Evolutionary conservation across 2,329 filamentous ascomycete species (phyloP).

Genomic region (Beauveria varroae): DNA sequence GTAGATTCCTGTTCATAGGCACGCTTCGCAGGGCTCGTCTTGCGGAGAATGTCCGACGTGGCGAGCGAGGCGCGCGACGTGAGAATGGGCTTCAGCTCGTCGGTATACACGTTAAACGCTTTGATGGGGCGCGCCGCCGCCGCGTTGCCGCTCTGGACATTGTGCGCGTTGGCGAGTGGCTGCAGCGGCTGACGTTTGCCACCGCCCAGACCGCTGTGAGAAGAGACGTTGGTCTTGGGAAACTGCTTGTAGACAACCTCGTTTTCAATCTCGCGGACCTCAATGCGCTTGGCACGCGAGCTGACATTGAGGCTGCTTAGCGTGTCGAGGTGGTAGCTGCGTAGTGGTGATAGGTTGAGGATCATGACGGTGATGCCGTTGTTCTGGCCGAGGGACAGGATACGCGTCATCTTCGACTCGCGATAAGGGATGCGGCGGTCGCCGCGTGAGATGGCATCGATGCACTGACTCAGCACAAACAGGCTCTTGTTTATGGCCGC

Average conservation of each 20-base stretch:
- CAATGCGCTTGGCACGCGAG: conserved; percentile 91
- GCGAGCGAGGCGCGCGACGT: conserved; percentile 26
- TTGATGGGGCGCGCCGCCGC: conserved; percentile 40
- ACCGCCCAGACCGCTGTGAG: conserved; percentile 22
- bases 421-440: conserved; percentile 80
- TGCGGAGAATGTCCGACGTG: conserved; percentile 25
- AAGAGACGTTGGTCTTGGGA: conserved; percentile 43
- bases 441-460: conserved; percentile 78
- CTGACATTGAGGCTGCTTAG: conserved; percentile 91
- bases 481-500: conserved; percentile 96
- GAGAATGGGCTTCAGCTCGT: conserved; percentile 49
- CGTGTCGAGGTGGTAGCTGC: conserved; percentile 88
- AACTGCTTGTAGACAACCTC: conserved; percentile 80
- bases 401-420: conserved; percentile 96
- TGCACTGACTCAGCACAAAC: conserved; percentile 89
- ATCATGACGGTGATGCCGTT: conserved; percentile 96
- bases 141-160: conserved; percentile 55
- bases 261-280: conserved; percentile 92
- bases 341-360: conserved; percentile 83
- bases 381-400: conserved; percentile 86
- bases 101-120: conserved; percentile 79
- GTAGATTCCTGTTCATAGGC: conserved; percentile 31
- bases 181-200: conserved; percentile 66
- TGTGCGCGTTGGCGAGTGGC: conserved; percentile 66
- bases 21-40: conserved; percentile 32